Evolutionary conservation across 106 monocot genomes (phyloP).

Genomic region (Hemerocallis citrina): DNA sequence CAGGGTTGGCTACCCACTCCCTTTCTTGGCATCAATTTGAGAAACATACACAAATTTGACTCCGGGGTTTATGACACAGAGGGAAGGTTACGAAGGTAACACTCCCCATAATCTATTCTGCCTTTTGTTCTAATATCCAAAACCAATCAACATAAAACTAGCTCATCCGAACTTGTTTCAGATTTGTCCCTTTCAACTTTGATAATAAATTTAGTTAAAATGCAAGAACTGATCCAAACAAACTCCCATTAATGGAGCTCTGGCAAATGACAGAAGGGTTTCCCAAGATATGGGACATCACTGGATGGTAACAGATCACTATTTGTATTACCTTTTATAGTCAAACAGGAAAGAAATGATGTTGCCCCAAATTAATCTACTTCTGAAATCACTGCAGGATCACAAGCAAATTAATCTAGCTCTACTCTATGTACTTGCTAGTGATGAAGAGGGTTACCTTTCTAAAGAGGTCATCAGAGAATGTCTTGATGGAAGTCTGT

Average conservation of each 20-base stretch:
- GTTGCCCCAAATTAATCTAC: no score
- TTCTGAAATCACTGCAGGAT: no score
- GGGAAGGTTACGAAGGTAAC: constrained; percentile 38
- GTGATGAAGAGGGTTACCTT: constrained; percentile 68
- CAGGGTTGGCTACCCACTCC: constrained; percentile 63
- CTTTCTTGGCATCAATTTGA: constrained; percentile 53
- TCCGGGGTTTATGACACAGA: constrained; percentile 74
- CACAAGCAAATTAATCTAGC: constrained; percentile 63
- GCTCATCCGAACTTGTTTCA: no score
- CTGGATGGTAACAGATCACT: constrained; percentile 1
- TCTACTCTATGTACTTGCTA: constrained; percentile 60
- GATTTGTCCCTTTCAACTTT: constrained; percentile 56
- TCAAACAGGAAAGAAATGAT: no score
- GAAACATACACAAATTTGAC: constrained; percentile 66
- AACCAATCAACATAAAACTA: no score
- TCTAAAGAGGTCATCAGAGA: constrained; percentile 66
- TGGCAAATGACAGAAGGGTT: constrained; percentile 82
- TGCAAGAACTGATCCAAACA: constrained; percentile 40
- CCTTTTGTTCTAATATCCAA: no score
- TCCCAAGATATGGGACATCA: constrained; percentile 40
- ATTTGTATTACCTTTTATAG: no score
- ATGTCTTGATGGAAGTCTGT: constrained; percentile 85
- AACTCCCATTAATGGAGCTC: constrained; percentile 46
- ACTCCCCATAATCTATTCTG: not conserved
- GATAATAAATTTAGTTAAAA: constrained; percentile 83